Percentiles rank a stretch among this genome's conserved stretches.
Evolutionary conservation across 164 flowering plant genomes (phyloP).

Genomic region (Vitis amurensis): DNA sequence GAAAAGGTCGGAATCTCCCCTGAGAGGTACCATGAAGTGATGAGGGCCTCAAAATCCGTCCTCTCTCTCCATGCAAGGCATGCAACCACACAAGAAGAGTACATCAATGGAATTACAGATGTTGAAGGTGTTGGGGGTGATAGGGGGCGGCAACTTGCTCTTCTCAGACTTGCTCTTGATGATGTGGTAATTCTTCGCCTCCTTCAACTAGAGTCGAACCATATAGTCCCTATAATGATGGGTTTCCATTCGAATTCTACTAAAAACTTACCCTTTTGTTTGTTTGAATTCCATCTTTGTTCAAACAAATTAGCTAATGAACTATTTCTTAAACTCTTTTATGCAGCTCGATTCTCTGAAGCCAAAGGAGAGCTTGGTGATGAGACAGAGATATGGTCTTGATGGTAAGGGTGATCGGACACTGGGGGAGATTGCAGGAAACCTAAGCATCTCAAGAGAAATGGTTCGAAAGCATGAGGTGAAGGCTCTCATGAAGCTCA

Average conservation of each 20-base stretch:
- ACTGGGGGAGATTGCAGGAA: constrained; percentile 92
- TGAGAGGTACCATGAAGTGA: constrained; percentile 76
- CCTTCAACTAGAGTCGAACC: background rate
- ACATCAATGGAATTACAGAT: constrained; percentile 69
- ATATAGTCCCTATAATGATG: background rate
- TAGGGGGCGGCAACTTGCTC: constrained; percentile 68
- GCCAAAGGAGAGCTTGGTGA: constrained; percentile 97
- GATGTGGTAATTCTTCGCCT: constrained; percentile 74
- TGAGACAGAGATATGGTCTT: constrained; percentile 94
- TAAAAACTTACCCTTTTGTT: too few relatives aligned
- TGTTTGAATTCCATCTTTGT: too few relatives aligned
- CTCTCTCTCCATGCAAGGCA: constrained; percentile 79
- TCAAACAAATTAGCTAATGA: background rate
- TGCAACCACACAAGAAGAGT: constrained; percentile 75
- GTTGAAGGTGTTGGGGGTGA: constrained; percentile 72
- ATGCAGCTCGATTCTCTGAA: constrained; percentile 89
- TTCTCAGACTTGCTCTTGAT: constrained; percentile 94
- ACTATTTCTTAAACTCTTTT: background rate
- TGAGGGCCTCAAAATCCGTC: constrained; percentile 72
- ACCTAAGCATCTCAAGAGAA: constrained; percentile 91
- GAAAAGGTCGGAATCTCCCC: constrained; percentile 70
- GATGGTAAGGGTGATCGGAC: constrained; percentile 94
- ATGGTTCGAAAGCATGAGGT: constrained; percentile 96
- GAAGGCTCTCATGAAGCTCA: constrained; percentile 97
- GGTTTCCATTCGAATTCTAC: too few relatives aligned